Evolutionary conservation across 805 yeast genomes (phyloP), one percentile per base, ranked within the genome.

Genomic region (Barnettozyma californica): DNA sequence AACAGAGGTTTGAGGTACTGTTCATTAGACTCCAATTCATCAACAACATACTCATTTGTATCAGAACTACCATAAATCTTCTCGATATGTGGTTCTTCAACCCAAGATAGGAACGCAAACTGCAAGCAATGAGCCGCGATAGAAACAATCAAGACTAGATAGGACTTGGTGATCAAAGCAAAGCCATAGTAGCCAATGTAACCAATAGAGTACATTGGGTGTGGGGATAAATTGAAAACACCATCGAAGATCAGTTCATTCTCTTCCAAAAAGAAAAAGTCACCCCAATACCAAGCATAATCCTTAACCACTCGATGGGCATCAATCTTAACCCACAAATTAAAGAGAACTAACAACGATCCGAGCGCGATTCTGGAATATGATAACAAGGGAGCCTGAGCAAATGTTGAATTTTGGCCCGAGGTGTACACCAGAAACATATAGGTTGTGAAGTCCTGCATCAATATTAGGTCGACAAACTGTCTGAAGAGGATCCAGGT

Each of bases 211-310:
- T 87, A 87, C 96, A 87, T 87, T 46, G 96, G 96, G 62, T 87
- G 96, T 18, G 96, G 96, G 14, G 90, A 87, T 75, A 87, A 76
- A 65, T 87, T 92, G 64, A 87, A 87, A 9, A 87, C 94, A 38
- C 95, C 96, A 63, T 88, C 95, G 66, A 87, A 87, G 27, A 87
- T 83, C 58, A 87, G 74, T 48, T 79, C 81, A 62, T 74, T 78
- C 53, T 78, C 79, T 62, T 85, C 86, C 47, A 89, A 70, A 68
- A 87, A 87, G 75, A 87, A 87, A 68, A 87, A 87, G 66, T 88
- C 96, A 25, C 96, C 96, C 96, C 96, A 87, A 66, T 87, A 87
- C 96, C 96, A 87, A 10, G 96, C 96, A 62, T 82, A 87, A 62
- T 87, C 96, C 64, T 87, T 87, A 50, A 87, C 90, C 18, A 87